phyloP scores from a whole-genome alignment of 192 early-diverging fungal species.

The Helicostylum pulchrum region DNA sequence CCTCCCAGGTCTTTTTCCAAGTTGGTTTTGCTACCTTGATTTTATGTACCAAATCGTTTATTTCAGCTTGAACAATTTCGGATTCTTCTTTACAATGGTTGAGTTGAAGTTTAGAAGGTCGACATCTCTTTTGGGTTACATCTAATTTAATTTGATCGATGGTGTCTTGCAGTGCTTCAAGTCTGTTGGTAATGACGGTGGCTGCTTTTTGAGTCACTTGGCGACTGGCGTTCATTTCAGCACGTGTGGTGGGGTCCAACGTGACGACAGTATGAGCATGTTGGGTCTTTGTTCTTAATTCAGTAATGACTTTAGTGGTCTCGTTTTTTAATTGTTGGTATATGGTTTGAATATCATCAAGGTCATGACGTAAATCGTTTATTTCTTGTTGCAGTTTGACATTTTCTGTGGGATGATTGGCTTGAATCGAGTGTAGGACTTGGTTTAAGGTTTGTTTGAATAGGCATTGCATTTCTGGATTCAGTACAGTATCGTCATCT shows the following conservation, averaged over 20 bases:
- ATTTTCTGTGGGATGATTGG: not conserved
- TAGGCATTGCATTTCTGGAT: not conserved
- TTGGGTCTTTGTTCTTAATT: not conserved
- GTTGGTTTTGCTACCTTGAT: slow-evolving; percentile 57
- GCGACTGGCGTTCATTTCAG: not conserved
- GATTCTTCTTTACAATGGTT: slow-evolving; percentile 48
- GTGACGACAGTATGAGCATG: too few species aligned
- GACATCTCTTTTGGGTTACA: slow-evolving; percentile 61
- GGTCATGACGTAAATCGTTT: not conserved
- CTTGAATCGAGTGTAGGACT: not conserved
- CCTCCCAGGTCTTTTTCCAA: slow-evolving; percentile 81
- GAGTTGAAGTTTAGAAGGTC: slow-evolving; percentile 52
- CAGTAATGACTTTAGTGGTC: not conserved
- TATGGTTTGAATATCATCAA: not conserved
- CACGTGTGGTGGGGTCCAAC: too few species aligned
- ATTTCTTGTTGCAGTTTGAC: not conserved
- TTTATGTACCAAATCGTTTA: slow-evolving; percentile 44
- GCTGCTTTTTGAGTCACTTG: slow-evolving; percentile 8
- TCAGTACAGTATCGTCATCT: not conserved
- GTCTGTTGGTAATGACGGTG: slow-evolving; percentile 17
- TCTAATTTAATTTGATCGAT: slow-evolving; percentile 71
- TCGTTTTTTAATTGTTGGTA: not conserved
- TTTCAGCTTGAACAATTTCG: slow-evolving; percentile 39
- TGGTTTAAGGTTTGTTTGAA: not conserved
- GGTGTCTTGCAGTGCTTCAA: slow-evolving; percentile 64